Evolutionary conservation across 495 filamentous ascomycete genomes (phyloP).

Genomic region (Penicilliopsis zonata): DNA sequence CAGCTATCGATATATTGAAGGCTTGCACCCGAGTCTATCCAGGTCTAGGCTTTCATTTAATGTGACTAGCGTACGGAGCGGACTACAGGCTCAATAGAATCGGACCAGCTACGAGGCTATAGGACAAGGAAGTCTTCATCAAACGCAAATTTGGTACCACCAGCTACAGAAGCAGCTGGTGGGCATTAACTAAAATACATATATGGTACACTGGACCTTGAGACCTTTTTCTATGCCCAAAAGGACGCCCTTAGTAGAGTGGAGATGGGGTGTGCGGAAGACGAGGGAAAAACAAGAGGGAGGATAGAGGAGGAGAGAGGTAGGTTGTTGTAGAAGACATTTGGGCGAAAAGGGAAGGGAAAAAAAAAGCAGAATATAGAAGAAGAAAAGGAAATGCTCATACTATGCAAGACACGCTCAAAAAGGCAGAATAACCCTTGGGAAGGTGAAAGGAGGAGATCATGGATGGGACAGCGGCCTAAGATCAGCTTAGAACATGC

Average conservation of each 20-base stretch:
- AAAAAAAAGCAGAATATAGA: constrained; percentile 13
- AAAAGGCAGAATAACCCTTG: constrained; percentile 16
- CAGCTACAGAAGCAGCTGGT: background rate
- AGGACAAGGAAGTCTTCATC: no score
- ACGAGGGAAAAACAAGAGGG: background rate
- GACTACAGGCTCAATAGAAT: no score
- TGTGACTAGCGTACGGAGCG: no score
- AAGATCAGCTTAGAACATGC: constrained; percentile 31
- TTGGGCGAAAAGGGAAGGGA: background rate
- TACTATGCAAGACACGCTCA: constrained; percentile 33
- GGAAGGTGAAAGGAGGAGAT: constrained; percentile 6
- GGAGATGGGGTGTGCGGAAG: background rate
- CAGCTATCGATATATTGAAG: no score
- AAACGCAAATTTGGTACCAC: no score
- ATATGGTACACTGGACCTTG: constrained; percentile 1
- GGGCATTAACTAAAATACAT: background rate
- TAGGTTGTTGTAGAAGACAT: background rate
- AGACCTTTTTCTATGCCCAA: background rate
- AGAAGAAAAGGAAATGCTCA: constrained; percentile 23
- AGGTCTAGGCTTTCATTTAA: no score
- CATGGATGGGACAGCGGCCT: constrained; percentile 2
- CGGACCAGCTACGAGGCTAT: no score
- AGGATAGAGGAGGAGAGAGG: background rate
- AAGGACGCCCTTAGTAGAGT: constrained; percentile 1
- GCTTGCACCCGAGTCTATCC: no score